These are phyloP conservation scores for Podosphaera leucotricha DNA, from an alignment of 2,329 filamentous ascomycete species.

Conservation along the genomic window DNA sequence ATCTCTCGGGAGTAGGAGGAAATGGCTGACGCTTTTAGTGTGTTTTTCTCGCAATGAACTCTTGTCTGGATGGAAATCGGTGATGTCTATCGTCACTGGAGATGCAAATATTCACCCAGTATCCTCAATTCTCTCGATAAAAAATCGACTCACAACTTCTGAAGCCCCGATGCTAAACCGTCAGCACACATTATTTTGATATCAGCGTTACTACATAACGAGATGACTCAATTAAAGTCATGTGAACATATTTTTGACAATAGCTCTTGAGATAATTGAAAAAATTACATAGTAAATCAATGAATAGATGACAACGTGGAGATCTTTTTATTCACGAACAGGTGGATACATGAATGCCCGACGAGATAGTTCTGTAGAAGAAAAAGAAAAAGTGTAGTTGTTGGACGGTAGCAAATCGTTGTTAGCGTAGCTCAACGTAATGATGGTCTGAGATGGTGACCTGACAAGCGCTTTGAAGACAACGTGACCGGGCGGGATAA, in stretches of 20 bases:
- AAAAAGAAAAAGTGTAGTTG: not conserved
- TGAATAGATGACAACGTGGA: too few relatives aligned
- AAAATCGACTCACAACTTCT: too few relatives aligned
- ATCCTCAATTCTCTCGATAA: too few relatives aligned
- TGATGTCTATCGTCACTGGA: too few relatives aligned
- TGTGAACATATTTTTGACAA: not conserved
- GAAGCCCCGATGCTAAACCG: too few relatives aligned
- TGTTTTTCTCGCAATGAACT: not conserved
- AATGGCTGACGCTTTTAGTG: not conserved
- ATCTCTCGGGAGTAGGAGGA: not conserved
- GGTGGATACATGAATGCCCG: not conserved
- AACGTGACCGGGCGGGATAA: not conserved
- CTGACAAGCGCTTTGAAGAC: not conserved
- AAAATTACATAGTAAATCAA: too few relatives aligned
- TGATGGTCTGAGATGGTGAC: not conserved
- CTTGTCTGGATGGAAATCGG: not conserved
- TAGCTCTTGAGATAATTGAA: not conserved
- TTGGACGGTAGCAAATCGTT: not conserved
- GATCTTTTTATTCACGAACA: too few relatives aligned
- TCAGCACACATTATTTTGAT: not conserved
- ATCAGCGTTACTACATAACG: not conserved
- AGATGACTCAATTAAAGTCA: not conserved
- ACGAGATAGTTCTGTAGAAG: not conserved
- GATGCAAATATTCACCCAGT: too few relatives aligned
- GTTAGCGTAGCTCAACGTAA: not conserved